A percentile compares a stretch with the other conserved stretches of the same genome.
Conservation (phyloP, 257 asterid species). For the Solanum virginianum region DNA sequence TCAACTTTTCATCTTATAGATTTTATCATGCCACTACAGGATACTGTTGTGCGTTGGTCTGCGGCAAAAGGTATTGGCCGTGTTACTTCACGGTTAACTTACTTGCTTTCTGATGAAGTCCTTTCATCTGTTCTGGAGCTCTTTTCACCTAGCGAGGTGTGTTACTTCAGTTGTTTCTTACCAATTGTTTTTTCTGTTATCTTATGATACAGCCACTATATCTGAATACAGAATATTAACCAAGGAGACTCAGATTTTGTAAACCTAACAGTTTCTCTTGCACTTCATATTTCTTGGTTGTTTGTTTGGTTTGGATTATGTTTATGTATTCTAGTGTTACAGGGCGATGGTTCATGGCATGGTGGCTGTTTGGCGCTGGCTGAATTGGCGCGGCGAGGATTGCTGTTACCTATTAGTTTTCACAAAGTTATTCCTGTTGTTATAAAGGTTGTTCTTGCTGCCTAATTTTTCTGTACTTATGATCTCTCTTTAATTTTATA, state of each 20-base stretch:
- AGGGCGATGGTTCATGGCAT: slow-evolving; percentile 99
- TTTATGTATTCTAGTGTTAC: slow-evolving; percentile 9
- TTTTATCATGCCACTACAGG: slow-evolving; percentile 29
- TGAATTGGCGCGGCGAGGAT: slow-evolving; percentile 95
- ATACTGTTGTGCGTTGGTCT: slow-evolving; percentile 98
- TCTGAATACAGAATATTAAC: neutral
- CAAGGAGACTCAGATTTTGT: neutral
- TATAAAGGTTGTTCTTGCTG: slow-evolving; percentile 37
- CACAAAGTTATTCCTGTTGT: slow-evolving; percentile 87
- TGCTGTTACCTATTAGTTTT: slow-evolving; percentile 75
- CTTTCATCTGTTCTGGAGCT: slow-evolving; percentile 90
- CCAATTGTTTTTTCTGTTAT: neutral
- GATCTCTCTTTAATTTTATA: neutral
- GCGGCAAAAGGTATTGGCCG: slow-evolving; percentile 99
- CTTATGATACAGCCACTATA: neutral
- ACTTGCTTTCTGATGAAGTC: slow-evolving; percentile 73
- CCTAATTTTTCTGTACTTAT: neutral
- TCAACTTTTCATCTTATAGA: neutral
- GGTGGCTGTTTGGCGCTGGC: slow-evolving; percentile 99
- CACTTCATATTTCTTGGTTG: neutral
- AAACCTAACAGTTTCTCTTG: neutral
- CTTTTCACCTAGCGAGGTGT: slow-evolving; percentile 86
- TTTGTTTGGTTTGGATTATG: neutral
- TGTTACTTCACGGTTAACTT: slow-evolving; percentile 64
- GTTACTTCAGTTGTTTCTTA: neutral